Base-by-base conservation (phyloP, 1,284 basidiomycete species). In the Ustilago hordei region DNA sequence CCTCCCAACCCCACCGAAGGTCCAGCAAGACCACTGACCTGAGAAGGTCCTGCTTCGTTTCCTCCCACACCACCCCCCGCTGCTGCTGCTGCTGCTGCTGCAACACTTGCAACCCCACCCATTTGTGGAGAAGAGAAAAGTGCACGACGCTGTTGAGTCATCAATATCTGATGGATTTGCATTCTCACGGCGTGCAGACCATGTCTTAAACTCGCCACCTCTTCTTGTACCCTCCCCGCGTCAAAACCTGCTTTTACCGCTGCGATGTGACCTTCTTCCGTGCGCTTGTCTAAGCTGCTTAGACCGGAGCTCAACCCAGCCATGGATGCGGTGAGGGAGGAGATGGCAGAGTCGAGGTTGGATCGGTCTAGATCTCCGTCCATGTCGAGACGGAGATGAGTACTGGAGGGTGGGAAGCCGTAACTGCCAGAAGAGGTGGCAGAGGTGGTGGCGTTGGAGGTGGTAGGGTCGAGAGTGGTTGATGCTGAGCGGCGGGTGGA, bases 151-250 rank as follows among this genome's bases (percentile, higher is more conserved):
- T 78, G 75, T 38, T 78, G 68, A 41, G 48, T 54, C 75, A 78
- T 78, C 38, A 78, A 55, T 2, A 78, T 64, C 50, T 77, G 73
- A 55, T 79, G 76, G 31, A 80, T 76, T 56, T 79, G 77, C 68
- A 81, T 70, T n/a, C 79, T 19, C 2, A 81, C 58, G 4, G 79
- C 73, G 34, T 80, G 79, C 52, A 81, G 55, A 1, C 60, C 78
- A 34, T 81, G 79, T 55, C 78, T 34, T 32, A 79, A 41, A 55
- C 68, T 78, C 4, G 66, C 71, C 17, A 80, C 60, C 45, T 81
- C 79, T 31, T 81, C 79, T 38, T 70, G 75, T 9, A 79, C 78
- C 23, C 79, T 58, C 0, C 70, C 71, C 0, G 69, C 68, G 32
- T 81, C 79, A 55, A 81, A 78, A 17, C 73, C 68, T 3, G 74